Evolutionary conservation across 2,329 filamentous ascomycete species (phyloP).

Genomic region (Apiospora malaysiana): DNA sequence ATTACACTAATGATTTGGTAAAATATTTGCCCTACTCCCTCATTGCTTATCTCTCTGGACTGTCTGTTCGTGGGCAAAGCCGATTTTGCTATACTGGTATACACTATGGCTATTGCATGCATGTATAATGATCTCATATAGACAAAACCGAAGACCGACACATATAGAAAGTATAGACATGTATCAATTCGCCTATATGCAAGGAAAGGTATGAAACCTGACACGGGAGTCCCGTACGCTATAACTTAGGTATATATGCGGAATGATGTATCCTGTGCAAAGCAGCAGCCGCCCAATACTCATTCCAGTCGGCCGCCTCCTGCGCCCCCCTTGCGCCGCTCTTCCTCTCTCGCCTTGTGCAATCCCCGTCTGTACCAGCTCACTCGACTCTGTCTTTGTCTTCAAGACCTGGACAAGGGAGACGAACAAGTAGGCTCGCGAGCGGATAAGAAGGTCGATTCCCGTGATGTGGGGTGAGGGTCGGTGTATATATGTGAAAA

Average conservation of each 20-base stretch:
- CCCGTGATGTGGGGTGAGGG: neutral
- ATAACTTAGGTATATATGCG: neutral
- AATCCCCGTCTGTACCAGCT: neutral
- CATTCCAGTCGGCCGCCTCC: neutral
- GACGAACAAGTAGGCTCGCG: neutral
- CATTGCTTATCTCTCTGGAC: no score
- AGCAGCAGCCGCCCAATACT: neutral
- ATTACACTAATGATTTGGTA: neutral
- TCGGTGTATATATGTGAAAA: neutral
- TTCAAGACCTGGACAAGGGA: neutral
- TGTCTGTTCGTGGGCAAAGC: neutral
- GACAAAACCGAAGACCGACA: neutral
- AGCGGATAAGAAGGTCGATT: neutral
- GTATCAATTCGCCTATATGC: constrained; percentile 8
- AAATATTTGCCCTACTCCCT: neutral
- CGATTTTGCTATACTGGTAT: neutral
- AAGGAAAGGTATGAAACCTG: neutral
- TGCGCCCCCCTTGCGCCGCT: neutral
- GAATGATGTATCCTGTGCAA: neutral
- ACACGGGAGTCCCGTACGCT: constrained; percentile 8
- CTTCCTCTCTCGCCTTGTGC: neutral
- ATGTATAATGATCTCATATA: neutral
- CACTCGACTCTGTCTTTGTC: neutral
- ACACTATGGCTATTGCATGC: neutral
- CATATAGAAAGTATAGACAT: neutral